Conservation (phyloP, 208 protist genomes). For the Willaertia magna region DNA sequence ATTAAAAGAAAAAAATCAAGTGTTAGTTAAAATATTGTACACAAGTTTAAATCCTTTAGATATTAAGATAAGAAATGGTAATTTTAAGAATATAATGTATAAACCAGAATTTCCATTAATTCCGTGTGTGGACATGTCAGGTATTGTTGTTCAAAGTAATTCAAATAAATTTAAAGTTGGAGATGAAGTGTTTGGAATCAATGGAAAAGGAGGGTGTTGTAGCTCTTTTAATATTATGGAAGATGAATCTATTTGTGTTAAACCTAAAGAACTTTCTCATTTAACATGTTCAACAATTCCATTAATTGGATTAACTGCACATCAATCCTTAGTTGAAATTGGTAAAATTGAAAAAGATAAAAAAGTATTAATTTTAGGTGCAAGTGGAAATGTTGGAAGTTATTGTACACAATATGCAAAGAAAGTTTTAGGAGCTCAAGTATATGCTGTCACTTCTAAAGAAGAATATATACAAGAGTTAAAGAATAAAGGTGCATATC, state of each 20-base stretch:
- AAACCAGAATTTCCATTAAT: neutral
- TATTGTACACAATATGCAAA: neutral
- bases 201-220: neutral
- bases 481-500: too few species aligned
- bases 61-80: neutral
- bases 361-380: neutral
- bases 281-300: neutral
- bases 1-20: neutral
- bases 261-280: neutral
- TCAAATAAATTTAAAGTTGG: neutral
- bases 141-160: neutral
- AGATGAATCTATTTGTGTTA: neutral
- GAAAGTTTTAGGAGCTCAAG: neutral
- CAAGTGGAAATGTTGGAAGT: neutral
- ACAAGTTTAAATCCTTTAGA: slow-evolving; percentile 3
- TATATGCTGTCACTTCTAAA: neutral
- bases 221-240: neutral
- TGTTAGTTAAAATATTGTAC: neutral
- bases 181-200: neutral
- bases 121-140: neutral
- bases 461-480: too few species aligned
- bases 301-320: neutral
- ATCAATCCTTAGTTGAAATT: neutral
- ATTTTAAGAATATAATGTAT: neutral
- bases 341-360: neutral